Base-by-base conservation (phyloP, 2,329 filamentous ascomycete species). In the Fusarium palustre region DNA sequence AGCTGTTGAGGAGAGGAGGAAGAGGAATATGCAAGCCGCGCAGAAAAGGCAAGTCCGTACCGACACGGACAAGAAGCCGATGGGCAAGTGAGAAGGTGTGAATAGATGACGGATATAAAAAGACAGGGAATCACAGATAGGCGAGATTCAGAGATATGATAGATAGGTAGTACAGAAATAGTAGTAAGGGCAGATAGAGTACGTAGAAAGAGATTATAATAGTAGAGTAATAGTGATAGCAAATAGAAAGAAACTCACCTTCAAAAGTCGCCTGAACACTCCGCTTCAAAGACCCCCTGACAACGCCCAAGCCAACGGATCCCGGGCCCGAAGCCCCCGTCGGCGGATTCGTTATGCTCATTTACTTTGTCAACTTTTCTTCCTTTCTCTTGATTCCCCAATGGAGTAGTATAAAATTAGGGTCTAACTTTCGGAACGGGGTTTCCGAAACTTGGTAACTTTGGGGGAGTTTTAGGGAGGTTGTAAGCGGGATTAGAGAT, bases 221-320 rank as follows among this genome's bases (percentile, higher is more conserved):
- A 33, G 36, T 53, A 42, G 42, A 41, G 16, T 60, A 39, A 22
- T 41, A 20, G 30, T 22, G 47, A 54, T 9, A 49, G 22, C 33
- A 45, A 31, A 42, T 30, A 24, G 43, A 54, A 25, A 22, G n/a
- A 67, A 58, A 69, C 82, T 74, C 82, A 88, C 87, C 87, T 79
- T 89, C 86, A 81, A 89, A 89, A 38, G 85, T 84, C 65, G 86
- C 83, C 77, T 89, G 87, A 57, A 87, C 85, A 70, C 83, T 87
- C 74, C 87, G 82, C 80, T 89, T 90, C 56, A 88, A 80, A 72
- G 66, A 68, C 38, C 71, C 76, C 74, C 74, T 74, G 50, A 60
- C 69, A 49, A 81, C 80, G 53, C 79, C 78, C 48, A 79, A 76
- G 62, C 82, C 82, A 45, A 74, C 81, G 59, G 85, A 86, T 41